Base-by-base conservation (phyloP, 768 basidiomycete species). In the Boletus rubropictus region DNA sequence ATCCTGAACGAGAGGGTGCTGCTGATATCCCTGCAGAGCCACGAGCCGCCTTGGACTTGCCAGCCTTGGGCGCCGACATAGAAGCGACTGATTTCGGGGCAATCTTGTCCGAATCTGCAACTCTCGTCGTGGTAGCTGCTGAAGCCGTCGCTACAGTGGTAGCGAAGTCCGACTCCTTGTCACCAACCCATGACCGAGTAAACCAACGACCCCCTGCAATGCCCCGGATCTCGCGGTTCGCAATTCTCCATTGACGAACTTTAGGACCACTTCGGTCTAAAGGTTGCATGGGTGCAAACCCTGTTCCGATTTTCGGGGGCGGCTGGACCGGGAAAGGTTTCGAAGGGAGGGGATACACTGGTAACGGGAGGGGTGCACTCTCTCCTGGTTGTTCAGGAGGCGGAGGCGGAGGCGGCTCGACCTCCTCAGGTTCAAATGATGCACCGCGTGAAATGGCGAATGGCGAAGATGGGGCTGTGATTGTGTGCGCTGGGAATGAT, bases 131-230 rank as follows among this genome's bases (percentile, higher is more conserved):
- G 21, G 60, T 49, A 3, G 59, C 20, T 12, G 66, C 55, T 8
- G 63, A 49, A 7, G 58, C 43, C 14, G 63, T 50, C 18, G 68
- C 66, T 18, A 65, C 44, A 22, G 68, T 63, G 21, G 65, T 55
- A 7, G 81, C 77, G 48, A 76, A 81, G 41, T 84, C 77, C 9
- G 85, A 87, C 42, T 88, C 85, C 63, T 86, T 88, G 51, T 82
- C 82, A 20, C 87, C 88, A n/a, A 87, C 84, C 86, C 86, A 90
- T n/a, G 84, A 68, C 27, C 76, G 77, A 6, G 80, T 69, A 54
- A 89, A 83, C 88, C 88, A 90, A 33, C 87, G 79, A 1, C 88
- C 88, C 11, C 88, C 88, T 17, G 82, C 87, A 42, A 90, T 87
- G 7, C 88, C 88, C 31, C 86, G 74, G 42, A 90, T 79, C 66